Evolutionary conservation across 208 protist genomes (phyloP), one percentile per base, ranked within the genome.

Genomic region (Porcisia deanei): DNA sequence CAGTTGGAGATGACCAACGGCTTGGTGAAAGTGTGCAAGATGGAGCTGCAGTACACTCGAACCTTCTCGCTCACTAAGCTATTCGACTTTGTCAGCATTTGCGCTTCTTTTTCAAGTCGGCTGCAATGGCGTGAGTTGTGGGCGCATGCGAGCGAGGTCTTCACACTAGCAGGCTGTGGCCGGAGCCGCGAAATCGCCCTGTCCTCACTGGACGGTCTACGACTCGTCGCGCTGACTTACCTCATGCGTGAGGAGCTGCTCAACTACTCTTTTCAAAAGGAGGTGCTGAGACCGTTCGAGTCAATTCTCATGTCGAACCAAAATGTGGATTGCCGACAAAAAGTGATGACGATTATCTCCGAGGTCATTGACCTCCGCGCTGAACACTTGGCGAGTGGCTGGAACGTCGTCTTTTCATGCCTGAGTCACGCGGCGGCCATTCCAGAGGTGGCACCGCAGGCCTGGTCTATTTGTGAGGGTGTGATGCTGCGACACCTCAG

Each of bases 211-310:
- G 88, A 89, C 53, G 89, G 89, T 6, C 77, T 96, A 58, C 84
- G 88, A 54, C 84, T 91, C 53, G 82, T 96, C 72, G 89, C 89
- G 12, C 82, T 94, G 45, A 91, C 76, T 30, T 97, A 94, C 59
- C 77, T 95, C 34, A 89, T 89, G 76, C 85, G 88, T 34, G 90
- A 95, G 71, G 90, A 95, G 73, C 75, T 94, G 71, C 80, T 91
- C 43, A 92, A 94, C 79, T 94, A 94, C 74, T 93, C 89, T 6
- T 95, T 95, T 75, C 93, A 97, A 76, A 94, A 95, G 75, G 88
- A 94, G 71, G 88, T 94, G 66, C 84, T 97, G 69, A 83, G 82
- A 55, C 90, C 93, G 5, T 92, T 97, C 64, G 85, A 91, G 74
- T 73, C 77, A 1, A 94, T 97, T 76, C 80, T 97, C 34, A 93